Percentiles rank a stretch among this genome's conserved stretches.
Evolutionary conservation across 1,139 yeast genomes (phyloP).

Genomic region (Pichia sp.): DNA sequence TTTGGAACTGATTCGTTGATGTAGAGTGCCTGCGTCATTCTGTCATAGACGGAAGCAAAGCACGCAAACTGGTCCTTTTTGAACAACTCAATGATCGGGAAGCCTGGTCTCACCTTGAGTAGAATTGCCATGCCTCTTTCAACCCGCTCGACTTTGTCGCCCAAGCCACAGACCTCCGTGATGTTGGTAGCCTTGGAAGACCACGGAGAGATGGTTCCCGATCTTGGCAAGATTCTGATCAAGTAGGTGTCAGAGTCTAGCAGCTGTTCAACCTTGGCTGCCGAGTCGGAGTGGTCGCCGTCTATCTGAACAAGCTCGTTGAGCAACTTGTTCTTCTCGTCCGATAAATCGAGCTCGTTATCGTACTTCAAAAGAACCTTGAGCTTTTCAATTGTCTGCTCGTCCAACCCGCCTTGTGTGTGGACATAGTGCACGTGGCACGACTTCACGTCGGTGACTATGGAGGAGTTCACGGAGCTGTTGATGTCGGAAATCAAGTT

Average conservation of each 20-base stretch:
- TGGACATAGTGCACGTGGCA: conserved; percentile 81
- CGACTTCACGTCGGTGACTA: conserved; percentile 66
- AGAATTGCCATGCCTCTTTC: conserved; percentile 85
- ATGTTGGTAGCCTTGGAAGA: conserved; percentile 98
- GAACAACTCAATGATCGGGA: conserved; percentile 55
- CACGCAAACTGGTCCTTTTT: conserved; percentile 43
- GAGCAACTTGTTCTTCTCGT: conserved; percentile 47
- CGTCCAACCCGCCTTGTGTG: conserved; percentile 38
- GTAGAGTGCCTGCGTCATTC: conserved; percentile 86
- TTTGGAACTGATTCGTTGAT: conserved; percentile 54
- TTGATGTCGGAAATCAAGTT: conserved; percentile 71
- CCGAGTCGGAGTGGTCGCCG: conserved; percentile 19
- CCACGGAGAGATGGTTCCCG: conserved; percentile 99
- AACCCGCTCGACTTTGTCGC: conserved; percentile 65
- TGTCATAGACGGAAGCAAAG: conserved; percentile 74
- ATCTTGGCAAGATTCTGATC: conserved; percentile 79
- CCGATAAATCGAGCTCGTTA: conserved; percentile 52
- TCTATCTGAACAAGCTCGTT: conserved; percentile 37
- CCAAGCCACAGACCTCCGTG: conserved; percentile 81
- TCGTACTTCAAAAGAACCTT: conserved; percentile 73
- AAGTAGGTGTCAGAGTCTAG: conserved; percentile 45
- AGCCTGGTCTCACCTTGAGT: conserved; percentile 64
- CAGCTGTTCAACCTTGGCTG: conserved; percentile 12
- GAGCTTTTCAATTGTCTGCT: conserved; percentile 46
- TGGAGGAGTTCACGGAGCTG: conserved; percentile 57